phyloP scores from a whole-genome alignment of 2,329 filamentous ascomycete genomes.

The Graphilbum ipis-grandicollis region DNA sequence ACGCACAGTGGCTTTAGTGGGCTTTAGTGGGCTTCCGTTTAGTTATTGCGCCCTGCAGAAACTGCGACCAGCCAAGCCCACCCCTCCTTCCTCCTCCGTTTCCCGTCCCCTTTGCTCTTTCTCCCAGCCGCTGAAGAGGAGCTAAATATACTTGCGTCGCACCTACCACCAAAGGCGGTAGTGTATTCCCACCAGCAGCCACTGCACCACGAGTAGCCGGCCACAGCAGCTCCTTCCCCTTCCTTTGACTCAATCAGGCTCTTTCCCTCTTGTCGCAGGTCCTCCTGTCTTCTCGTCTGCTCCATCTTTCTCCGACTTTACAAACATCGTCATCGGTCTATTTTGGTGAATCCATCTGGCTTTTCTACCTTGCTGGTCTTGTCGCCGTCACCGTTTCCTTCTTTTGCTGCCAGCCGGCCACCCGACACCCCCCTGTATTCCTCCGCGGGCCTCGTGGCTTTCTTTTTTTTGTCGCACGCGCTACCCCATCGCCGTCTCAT shows the following conservation, averaged over 20 bases:
- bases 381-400: neutral
- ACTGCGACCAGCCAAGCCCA: too few relatives aligned
- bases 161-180: too few relatives aligned
- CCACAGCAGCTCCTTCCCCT: neutral
- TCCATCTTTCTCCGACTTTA: neutral
- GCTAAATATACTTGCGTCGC: too few relatives aligned
- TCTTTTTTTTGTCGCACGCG: neutral
- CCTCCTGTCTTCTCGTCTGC: neutral
- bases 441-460: neutral
- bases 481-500: neutral
- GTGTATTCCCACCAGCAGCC: too few relatives aligned
- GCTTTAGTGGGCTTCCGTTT: too few relatives aligned
- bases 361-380: too few relatives aligned
- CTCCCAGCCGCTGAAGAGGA: neutral
- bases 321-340: neutral
- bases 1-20: too few relatives aligned
- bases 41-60: too few relatives aligned
- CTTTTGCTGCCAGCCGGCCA: too few relatives aligned
- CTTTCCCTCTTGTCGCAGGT: neutral
- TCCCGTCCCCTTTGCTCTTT: neutral
- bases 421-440: neutral
- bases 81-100: neutral
- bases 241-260: neutral
- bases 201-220: neutral
- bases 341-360: too few relatives aligned